phyloP scores from a whole-genome alignment of 768 basidiomycete species.

The Trametes meyenii region DNA sequence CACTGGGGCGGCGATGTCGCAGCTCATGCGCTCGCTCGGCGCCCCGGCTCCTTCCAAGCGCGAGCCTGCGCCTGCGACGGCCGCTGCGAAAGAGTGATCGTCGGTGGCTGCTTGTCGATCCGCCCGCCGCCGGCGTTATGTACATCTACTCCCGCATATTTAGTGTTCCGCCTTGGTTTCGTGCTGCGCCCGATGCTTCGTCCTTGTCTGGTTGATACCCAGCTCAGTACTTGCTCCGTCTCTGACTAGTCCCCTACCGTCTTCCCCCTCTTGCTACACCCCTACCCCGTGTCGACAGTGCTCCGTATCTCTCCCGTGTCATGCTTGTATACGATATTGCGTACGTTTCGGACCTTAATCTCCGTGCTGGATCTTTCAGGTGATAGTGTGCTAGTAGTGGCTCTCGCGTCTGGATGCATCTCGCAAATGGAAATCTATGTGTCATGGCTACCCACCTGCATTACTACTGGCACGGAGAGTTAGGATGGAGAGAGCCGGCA shows the following conservation, averaged over 20 bases:
- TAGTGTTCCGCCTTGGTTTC: conserved; percentile 1
- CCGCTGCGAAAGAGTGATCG: conserved; percentile 26
- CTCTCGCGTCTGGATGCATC: conserved; percentile 18
- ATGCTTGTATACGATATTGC: conserved; percentile 21
- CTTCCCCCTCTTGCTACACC: neutral
- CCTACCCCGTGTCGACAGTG: neutral
- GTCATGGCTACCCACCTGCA: neutral
- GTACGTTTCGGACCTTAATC: conserved; percentile 18
- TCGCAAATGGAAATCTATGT: conserved; percentile 8
- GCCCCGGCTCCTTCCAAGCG: conserved; percentile 26
- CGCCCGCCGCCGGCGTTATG: neutral
- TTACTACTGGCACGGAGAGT: neutral
- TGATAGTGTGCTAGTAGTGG: conserved; percentile 18
- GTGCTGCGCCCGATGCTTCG: conserved; percentile 8
- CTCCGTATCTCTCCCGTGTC: neutral
- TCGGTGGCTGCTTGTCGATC: neutral
- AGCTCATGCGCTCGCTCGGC: conserved; percentile 65
- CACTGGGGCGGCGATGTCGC: conserved; percentile 70
- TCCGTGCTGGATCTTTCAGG: conserved; percentile 22
- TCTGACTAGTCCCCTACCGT: neutral
- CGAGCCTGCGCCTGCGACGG: conserved; percentile 13
- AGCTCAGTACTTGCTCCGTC: conserved; percentile 7
- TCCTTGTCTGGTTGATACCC: conserved; percentile 12
- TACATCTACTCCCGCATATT: conserved; percentile 2
- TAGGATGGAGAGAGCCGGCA: neutral